A percentile compares a stretch with the other conserved stretches of the same genome.
These are phyloP conservation scores for Trichoderma lentiforme DNA, from an alignment of 2,329 filamentous ascomycete species.

Conservation along the genomic window DNA sequence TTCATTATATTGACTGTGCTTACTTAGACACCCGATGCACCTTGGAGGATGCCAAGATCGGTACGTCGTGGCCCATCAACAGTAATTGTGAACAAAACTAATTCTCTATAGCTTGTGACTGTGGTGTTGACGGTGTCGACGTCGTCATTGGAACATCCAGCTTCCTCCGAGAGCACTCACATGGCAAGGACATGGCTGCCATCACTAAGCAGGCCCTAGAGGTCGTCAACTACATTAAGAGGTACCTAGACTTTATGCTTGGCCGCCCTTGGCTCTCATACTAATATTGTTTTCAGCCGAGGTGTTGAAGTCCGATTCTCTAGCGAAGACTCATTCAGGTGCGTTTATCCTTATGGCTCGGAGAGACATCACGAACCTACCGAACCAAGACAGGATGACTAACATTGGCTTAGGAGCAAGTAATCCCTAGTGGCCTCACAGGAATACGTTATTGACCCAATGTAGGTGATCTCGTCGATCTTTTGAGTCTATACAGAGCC, in stretches of 20 bases:
- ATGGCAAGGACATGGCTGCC: slow-evolving; percentile 85
- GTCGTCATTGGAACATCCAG: slow-evolving; percentile 82
- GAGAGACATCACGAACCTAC: too few species aligned
- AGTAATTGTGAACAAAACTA: not conserved
- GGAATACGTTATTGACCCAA: not conserved
- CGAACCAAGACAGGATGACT: not conserved
- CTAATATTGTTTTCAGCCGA: slow-evolving; percentile 20
- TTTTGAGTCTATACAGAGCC: slow-evolving; percentile 76
- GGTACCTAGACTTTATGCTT: slow-evolving; percentile 41
- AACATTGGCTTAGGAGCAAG: not conserved
- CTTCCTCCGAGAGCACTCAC: slow-evolving; percentile 78
- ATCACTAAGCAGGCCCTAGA: slow-evolving; percentile 73
- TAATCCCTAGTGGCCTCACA: not conserved
- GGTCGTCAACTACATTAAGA: slow-evolving; percentile 82
- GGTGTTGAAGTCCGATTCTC: slow-evolving; percentile 45
- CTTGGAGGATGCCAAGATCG: not conserved
- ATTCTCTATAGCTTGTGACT: not conserved
- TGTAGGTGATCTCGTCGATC: slow-evolving; percentile 53
- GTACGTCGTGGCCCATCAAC: not conserved
- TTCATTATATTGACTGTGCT: not conserved
- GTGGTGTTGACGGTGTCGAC: slow-evolving; percentile 67
- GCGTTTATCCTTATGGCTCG: not conserved
- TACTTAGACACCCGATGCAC: not conserved
- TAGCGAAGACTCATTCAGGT: slow-evolving; percentile 62
- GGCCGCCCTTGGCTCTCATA: not conserved